A percentile compares a stretch with the other conserved stretches of the same genome.
phyloP scores from a whole-genome alignment of 768 basidiomycete species.

The Pisolithus orientalis region DNA sequence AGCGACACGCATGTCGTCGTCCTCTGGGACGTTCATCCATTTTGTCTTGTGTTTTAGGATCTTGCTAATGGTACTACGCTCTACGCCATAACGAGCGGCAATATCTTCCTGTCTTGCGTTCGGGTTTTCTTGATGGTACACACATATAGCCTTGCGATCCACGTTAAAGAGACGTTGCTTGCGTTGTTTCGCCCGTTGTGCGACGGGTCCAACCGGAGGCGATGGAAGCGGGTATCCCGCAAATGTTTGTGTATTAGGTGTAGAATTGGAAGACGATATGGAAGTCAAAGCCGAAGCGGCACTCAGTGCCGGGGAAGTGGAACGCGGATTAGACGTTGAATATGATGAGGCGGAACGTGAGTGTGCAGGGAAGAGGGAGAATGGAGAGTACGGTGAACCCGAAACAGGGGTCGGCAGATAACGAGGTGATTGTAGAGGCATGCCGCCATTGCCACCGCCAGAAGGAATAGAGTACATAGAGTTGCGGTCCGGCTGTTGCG shows the following conservation, averaged over 20 bases:
- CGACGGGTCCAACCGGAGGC: slow-evolving; percentile 23
- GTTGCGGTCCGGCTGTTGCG: slow-evolving; percentile 26
- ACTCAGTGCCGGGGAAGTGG: slow-evolving; percentile 60
- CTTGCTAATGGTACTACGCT: slow-evolving; percentile 92
- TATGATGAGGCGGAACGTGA: slow-evolving; percentile 40
- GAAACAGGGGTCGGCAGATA: slow-evolving; percentile 42
- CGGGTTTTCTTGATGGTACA: slow-evolving; percentile 56
- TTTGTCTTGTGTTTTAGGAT: slow-evolving; percentile 80
- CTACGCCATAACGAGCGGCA: slow-evolving; percentile 67
- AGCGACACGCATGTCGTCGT: slow-evolving; percentile 52
- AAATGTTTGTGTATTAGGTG: slow-evolving; percentile 26
- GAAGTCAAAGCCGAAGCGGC: slow-evolving; percentile 49
- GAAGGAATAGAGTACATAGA: slow-evolving; percentile 22
- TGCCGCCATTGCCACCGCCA: slow-evolving; percentile 13
- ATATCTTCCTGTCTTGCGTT: slow-evolving; percentile 81
- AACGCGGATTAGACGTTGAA: slow-evolving; percentile 43
- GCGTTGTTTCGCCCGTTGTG: slow-evolving; percentile 43
- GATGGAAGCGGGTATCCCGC: slow-evolving; percentile 24
- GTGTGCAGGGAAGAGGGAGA: slow-evolving; percentile 38
- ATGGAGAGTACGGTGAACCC: slow-evolving; percentile 42
- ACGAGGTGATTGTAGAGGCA: slow-evolving; percentile 32
- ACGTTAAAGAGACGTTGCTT: slow-evolving; percentile 72
- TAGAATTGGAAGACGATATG: slow-evolving; percentile 36
- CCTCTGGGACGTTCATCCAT: slow-evolving; percentile 67
- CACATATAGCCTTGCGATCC: slow-evolving; percentile 72